These are phyloP conservation scores for Beauveria pseudobassiana DNA, from an alignment of 2,329 filamentous ascomycete genomes.

Conservation along the genomic window DNA sequence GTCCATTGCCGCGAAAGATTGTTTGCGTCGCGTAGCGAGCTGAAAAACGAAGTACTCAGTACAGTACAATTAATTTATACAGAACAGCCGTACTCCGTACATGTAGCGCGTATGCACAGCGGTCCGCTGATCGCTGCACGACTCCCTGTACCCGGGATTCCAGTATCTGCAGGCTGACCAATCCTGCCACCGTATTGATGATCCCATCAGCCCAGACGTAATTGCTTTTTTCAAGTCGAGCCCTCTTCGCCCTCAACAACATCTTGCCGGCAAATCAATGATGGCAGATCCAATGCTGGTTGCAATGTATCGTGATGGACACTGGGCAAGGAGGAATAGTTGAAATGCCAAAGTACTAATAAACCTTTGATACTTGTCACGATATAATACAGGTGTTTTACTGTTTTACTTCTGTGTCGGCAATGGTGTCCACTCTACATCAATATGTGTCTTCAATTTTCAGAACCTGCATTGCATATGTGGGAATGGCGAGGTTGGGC, in stretches of 20 bases:
- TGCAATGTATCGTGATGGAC: no score
- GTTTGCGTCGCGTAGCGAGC: neutral
- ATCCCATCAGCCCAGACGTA: neutral
- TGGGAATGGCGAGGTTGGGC: no score
- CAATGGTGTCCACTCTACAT: no score
- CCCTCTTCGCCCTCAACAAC: neutral
- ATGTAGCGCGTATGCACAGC: neutral
- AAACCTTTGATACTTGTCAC: no score
- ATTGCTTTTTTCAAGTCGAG: neutral
- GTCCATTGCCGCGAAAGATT: neutral
- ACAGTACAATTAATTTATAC: neutral
- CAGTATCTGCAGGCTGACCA: neutral
- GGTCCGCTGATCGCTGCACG: neutral
- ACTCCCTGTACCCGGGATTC: neutral
- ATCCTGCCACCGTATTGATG: neutral
- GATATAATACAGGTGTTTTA: no score
- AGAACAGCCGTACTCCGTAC: no score
- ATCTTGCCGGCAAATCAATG: neutral
- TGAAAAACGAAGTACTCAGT: no score
- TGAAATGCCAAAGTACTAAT: neutral
- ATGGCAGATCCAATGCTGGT: no score
- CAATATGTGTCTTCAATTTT: no score
- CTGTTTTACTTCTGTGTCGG: no score
- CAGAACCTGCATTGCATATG: no score
- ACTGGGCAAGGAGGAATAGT: no score